These are phyloP conservation scores for Aureobasidium sp. DNA, from an alignment of 2,329 filamentous ascomycete genomes.

Conservation along the genomic window DNA sequence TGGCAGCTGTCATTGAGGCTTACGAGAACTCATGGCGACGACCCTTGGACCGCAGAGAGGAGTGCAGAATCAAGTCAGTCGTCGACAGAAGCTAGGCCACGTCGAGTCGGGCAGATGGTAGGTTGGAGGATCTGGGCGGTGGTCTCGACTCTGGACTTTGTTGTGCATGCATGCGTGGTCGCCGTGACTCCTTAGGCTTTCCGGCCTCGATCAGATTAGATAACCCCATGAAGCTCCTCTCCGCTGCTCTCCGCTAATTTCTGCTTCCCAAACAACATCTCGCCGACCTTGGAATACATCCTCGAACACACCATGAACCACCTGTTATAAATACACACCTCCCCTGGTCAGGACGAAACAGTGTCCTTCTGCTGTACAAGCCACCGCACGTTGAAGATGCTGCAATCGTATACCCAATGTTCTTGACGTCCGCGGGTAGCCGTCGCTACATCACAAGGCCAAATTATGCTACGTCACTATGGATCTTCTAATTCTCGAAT, in stretches of 20 bases:
- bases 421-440: not conserved
- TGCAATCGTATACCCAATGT: not conserved
- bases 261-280: not conserved
- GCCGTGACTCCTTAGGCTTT: not conserved
- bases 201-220: not conserved
- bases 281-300: not conserved
- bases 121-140: not conserved
- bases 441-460: not conserved
- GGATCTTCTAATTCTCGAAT: not conserved
- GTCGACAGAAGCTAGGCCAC: not conserved
- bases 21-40: constrained; percentile 49
- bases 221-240: not conserved
- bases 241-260: not conserved
- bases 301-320: not conserved
- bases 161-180: not conserved
- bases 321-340: not conserved
- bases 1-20: constrained; percentile 20
- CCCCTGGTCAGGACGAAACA: not conserved
- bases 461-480: not conserved
- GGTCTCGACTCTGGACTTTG: not conserved
- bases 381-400: not conserved
- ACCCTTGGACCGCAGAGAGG: constrained; percentile 36
- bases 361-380: not conserved
- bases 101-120: not conserved
- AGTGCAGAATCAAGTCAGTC: not conserved